Evolutionary conservation across 1,284 basidiomycete genomes (phyloP).

Genomic region (Ceratobasidium sp.): DNA sequence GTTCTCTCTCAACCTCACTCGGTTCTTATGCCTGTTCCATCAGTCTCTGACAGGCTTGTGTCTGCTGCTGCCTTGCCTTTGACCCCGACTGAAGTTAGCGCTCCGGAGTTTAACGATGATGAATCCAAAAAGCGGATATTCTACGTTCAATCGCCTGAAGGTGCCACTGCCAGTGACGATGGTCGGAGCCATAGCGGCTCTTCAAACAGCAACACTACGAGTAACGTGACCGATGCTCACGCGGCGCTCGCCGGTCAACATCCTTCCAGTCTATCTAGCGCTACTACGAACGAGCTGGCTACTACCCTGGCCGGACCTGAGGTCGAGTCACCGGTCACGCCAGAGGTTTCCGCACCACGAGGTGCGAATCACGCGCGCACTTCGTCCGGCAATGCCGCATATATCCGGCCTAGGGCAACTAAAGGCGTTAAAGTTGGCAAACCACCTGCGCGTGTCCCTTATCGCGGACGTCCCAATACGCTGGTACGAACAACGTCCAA

Average conservation of each 20-base stretch:
- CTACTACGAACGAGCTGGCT: constrained; percentile 30
- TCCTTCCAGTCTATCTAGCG: constrained; percentile 26
- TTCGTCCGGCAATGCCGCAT: constrained; percentile 35
- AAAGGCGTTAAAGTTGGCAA: constrained; percentile 29
- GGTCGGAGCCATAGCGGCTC: constrained; percentile 38
- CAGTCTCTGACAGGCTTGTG: constrained; percentile 16
- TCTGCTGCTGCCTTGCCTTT: constrained; percentile 37
- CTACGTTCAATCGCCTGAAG: constrained; percentile 38
- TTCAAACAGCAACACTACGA: constrained; percentile 39
- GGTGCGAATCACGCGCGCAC: constrained; percentile 37
- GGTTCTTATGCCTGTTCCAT: constrained; percentile 5
- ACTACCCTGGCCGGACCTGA: neutral
- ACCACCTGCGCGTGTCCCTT: constrained; percentile 15
- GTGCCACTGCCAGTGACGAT: constrained; percentile 34
- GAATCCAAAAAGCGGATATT: constrained; percentile 36
- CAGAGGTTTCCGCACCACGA: constrained; percentile 29
- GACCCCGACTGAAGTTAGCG: constrained; percentile 33
- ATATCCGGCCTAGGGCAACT: constrained; percentile 8
- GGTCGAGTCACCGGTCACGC: constrained; percentile 1
- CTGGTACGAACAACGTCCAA: constrained; percentile 29
- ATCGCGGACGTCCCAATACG: constrained; percentile 30
- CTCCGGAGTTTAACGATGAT: constrained; percentile 34
- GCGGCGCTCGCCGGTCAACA: constrained; percentile 18
- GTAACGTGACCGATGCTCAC: constrained; percentile 40
- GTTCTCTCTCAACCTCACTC: constrained; percentile 8